Percentiles rank a stretch among this genome's conserved stretches.
Evolutionary conservation across 148 eudicot species (phyloP).

Genomic region (Vaccinium myrtillus): DNA sequence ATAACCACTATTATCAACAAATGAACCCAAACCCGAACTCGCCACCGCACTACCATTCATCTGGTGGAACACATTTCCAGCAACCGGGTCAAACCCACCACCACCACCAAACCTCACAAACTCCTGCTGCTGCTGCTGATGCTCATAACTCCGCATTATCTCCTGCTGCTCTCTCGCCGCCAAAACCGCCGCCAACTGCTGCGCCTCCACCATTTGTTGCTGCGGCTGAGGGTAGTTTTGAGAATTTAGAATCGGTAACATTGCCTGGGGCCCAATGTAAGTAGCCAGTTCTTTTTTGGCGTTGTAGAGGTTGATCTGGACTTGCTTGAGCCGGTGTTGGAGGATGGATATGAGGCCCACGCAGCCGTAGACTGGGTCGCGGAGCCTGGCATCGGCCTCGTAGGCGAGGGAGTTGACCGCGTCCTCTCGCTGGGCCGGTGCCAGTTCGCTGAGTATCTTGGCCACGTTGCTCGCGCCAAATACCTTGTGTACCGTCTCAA

Average conservation of each 20-base stretch:
- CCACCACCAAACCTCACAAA: slow-evolving; percentile 35
- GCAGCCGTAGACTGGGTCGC: slow-evolving; percentile 84
- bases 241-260: slow-evolving; percentile 41
- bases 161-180: slow-evolving; percentile 55
- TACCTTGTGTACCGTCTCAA: slow-evolving; percentile 74
- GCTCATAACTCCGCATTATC: slow-evolving; percentile 51
- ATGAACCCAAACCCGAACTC: slow-evolving; percentile 32
- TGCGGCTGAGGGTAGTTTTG: slow-evolving; percentile 32
- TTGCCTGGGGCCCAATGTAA: slow-evolving; percentile 59
- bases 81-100: slow-evolving; percentile 21
- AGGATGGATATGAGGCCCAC: slow-evolving; percentile 69
- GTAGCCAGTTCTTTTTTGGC: slow-evolving; percentile 63
- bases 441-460: slow-evolving; percentile 61
- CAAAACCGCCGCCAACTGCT: slow-evolving; percentile 46
- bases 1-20: slow-evolving; percentile 24
- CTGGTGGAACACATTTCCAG: slow-evolving; percentile 31
- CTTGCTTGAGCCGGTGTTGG: slow-evolving; percentile 59
- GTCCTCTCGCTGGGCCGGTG: slow-evolving; percentile 54
- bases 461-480: slow-evolving; percentile 86
- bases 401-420: slow-evolving; percentile 77
- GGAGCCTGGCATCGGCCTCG: slow-evolving; percentile 67
- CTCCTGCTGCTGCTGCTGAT: slow-evolving; percentile 31
- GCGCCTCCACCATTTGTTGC: slow-evolving; percentile 43
- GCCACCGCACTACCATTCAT: slow-evolving; percentile 25
- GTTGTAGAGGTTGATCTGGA: slow-evolving; percentile 41